Evolutionary conservation across 1,284 basidiomycete genomes (phyloP).

Genomic region (Trichosporon faecale): DNA sequence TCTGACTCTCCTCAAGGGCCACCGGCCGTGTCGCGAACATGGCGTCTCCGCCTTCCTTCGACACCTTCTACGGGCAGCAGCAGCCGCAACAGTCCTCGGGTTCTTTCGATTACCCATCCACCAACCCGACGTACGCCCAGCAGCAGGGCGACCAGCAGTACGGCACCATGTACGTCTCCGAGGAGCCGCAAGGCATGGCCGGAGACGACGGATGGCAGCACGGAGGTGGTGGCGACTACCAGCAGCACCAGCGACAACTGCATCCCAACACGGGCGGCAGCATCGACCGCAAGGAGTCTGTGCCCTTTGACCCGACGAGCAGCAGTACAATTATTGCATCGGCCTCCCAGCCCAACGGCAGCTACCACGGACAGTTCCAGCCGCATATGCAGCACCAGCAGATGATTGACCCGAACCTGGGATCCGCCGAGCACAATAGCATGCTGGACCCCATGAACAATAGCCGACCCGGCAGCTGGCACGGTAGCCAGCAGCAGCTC

Average conservation of each 20-base stretch:
- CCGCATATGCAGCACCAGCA: constrained; percentile 21
- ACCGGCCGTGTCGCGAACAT: constrained; percentile 18
- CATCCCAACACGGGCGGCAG: constrained; percentile 11
- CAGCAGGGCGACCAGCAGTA: constrained; percentile 13
- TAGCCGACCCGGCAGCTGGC: constrained; percentile 21
- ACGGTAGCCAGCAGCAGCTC: constrained; percentile 23
- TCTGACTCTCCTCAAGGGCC: not conserved
- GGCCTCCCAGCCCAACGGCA: constrained; percentile 17
- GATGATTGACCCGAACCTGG: constrained; percentile 7
- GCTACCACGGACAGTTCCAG: constrained; percentile 11
- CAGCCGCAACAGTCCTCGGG: constrained; percentile 25
- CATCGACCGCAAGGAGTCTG: constrained; percentile 37
- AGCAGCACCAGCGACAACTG: constrained; percentile 13
- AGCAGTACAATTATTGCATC: constrained; percentile 44
- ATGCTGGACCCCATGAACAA: constrained; percentile 10
- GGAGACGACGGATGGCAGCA: constrained; percentile 4
- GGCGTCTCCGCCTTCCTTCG: constrained; percentile 34
- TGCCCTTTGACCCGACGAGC: constrained; percentile 39
- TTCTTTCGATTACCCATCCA: constrained; percentile 23
- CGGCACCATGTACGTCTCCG: constrained; percentile 20
- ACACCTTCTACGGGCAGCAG: constrained; percentile 30
- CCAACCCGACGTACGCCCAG: constrained; percentile 14
- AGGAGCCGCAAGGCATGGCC: constrained; percentile 31
- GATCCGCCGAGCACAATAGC: constrained; percentile 1
- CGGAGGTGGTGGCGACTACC: not conserved